Conservation (phyloP, 116 monocot genomes). For the Papilionanthe hybrid region DNA sequence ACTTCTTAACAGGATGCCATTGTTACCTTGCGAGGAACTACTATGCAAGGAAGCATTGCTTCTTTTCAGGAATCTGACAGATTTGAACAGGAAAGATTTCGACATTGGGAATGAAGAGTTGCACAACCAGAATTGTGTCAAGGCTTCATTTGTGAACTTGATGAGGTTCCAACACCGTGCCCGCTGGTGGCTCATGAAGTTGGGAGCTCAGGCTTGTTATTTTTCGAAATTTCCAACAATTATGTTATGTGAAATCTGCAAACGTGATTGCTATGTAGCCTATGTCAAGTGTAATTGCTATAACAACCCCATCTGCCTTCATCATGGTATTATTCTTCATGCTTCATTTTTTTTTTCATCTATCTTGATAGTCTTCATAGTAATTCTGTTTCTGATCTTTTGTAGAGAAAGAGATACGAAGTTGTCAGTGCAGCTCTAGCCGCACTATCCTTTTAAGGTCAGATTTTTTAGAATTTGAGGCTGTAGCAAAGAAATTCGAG, state of each 20-base stretch:
- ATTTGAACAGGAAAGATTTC: conserved; percentile 5
- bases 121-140: conserved; percentile 22
- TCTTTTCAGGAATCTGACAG: conserved; percentile 26
- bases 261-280: conserved; percentile 75
- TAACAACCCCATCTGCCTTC: conserved; percentile 57
- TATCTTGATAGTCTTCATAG: not conserved
- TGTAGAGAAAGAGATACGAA: conserved; percentile 43
- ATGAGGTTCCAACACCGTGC: conserved; percentile 61
- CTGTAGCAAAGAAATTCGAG: conserved; percentile 62
- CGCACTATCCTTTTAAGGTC: conserved; percentile 46
- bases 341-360: not conserved
- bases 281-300: conserved; percentile 69
- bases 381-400: conserved; percentile 8
- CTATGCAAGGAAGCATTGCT: conserved; percentile 78
- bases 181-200: conserved; percentile 50
- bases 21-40: conserved; percentile 85
- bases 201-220: conserved; percentile 28
- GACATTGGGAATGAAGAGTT: conserved; percentile 22
- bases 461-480: conserved; percentile 56
- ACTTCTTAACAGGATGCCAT: conserved; percentile 62
- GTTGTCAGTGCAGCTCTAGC: conserved; percentile 44
- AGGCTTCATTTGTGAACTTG: conserved; percentile 60
- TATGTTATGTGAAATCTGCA: conserved; percentile 56
- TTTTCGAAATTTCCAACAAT: conserved; percentile 18
- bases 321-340: conserved; percentile 51